Conservation (phyloP, 768 basidiomycete species). For the Tulasnella sp. region DNA sequence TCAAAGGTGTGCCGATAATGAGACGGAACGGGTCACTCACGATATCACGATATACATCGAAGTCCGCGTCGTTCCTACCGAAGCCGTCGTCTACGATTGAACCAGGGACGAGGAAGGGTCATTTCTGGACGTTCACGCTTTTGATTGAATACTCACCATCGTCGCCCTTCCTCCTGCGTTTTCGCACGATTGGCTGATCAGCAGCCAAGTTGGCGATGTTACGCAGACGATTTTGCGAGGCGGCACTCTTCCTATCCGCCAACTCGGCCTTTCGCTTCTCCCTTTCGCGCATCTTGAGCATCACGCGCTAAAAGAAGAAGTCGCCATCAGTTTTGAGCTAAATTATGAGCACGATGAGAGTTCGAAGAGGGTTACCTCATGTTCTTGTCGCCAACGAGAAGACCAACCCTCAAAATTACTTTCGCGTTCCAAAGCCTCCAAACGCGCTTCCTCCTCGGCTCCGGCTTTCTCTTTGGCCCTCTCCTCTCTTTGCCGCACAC, state of each 20-base stretch:
- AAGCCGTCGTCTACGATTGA: slow-evolving; percentile 69
- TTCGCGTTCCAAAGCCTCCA: slow-evolving; percentile 67
- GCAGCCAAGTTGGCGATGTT: slow-evolving; percentile 84
- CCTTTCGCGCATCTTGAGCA: slow-evolving; percentile 78
- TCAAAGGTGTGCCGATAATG: background rate
- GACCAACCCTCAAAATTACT: slow-evolving; percentile 68
- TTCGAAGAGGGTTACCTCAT: slow-evolving; percentile 54
- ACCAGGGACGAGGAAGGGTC: background rate
- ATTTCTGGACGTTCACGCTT: background rate
- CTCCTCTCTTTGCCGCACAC: slow-evolving; percentile 71
- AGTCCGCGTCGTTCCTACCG: slow-evolving; percentile 89
- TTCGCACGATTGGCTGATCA: slow-evolving; percentile 73
- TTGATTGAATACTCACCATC: slow-evolving; percentile 43
- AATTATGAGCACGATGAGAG: background rate
- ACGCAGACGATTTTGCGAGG: slow-evolving; percentile 93
- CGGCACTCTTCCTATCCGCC: slow-evolving; percentile 86
- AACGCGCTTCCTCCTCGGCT: slow-evolving; percentile 43
- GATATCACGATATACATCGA: slow-evolving; percentile 96
- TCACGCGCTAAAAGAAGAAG: slow-evolving; percentile 44
- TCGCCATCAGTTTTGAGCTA: background rate
- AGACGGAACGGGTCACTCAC: slow-evolving; percentile 36
- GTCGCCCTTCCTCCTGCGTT: slow-evolving; percentile 63
- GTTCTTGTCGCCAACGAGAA: slow-evolving; percentile 57
- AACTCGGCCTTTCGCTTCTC: slow-evolving; percentile 69
- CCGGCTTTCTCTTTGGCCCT: slow-evolving; percentile 79